Percentiles rank a stretch among this genome's conserved stretches.
Conservation (phyloP, 1,139 yeast genomes). For the Blastobotrys aristatus region DNA sequence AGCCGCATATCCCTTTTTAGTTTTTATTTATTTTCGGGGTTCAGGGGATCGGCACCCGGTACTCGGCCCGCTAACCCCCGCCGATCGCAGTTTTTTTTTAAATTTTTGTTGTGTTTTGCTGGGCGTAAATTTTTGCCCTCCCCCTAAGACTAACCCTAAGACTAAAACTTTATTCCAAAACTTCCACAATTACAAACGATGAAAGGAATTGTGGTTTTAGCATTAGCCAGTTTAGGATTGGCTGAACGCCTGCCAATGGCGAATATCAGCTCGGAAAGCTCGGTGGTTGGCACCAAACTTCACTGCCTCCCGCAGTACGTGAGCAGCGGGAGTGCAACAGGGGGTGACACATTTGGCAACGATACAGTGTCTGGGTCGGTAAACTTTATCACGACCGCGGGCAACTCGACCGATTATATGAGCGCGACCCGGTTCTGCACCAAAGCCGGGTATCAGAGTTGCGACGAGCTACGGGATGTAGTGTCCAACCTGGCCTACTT, state of each 20-base stretch:
- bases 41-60: too few relatives aligned
- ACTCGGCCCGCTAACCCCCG: too few relatives aligned
- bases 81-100: too few relatives aligned
- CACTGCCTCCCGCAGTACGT: slow-evolving; percentile 4
- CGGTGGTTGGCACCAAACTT: neutral
- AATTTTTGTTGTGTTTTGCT: too few relatives aligned
- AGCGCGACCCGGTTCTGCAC: slow-evolving; percentile 3
- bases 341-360: slow-evolving; percentile 8
- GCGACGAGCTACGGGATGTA: slow-evolving; percentile 1
- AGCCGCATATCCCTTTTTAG: too few relatives aligned
- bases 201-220: too few relatives aligned
- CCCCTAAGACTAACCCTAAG: too few relatives aligned
- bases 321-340: slow-evolving; percentile 4
- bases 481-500: slow-evolving; percentile 7
- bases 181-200: too few relatives aligned
- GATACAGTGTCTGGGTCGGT: slow-evolving; percentile 1
- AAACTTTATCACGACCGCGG: slow-evolving; percentile 5
- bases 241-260: slow-evolving; percentile 8
- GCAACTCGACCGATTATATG: slow-evolving; percentile 4
- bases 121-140: too few relatives aligned
- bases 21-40: too few relatives aligned
- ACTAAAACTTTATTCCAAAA: too few relatives aligned
- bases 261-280: slow-evolving; percentile 5
- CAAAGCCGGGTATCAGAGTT: slow-evolving; percentile 3
- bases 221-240: too few relatives aligned